Evolutionary conservation across 192 early-diverging fungal genomes (phyloP), one percentile per base, ranked within the genome.

Genomic region (Coemansia sp.): DNA sequence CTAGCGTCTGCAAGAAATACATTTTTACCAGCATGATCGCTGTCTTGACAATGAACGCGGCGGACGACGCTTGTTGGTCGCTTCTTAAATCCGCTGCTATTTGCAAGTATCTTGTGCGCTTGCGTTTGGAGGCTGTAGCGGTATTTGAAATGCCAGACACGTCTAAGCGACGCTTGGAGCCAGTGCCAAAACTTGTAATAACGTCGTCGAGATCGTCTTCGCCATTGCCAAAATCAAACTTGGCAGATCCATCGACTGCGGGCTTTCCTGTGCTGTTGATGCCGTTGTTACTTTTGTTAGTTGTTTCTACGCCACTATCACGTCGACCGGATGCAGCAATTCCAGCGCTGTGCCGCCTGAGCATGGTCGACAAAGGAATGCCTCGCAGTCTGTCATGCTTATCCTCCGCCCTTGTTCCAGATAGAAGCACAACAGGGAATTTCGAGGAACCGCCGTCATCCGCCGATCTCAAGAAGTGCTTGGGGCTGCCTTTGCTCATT

Each of bases 21-120:
- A 67, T 60, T 20, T 81, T 81, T 35, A 53, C 58, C 14, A 81
- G 64, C 16, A 81, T 61, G 53, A 76, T 49, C 10, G 66, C 74
- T 8, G 78, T 81, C 24, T 76, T 81, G 14, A 63, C 49, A n/a
- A 61, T 69, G 44, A 81, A 81, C 16, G 58, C 35, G n/a, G 30
- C 16, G 36, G 30, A 58, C 36, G 49, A 6, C 18, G 16, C n/a
- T 14, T 48, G 2, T 35, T 18, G 36, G 48, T 39, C 20, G 58
- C 24, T 12, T 24, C 20, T 24, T 6, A 30, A 12, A 6, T 16
- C 23, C n/a, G n/a, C n/a, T 52, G 49, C 6, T 14, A 21, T 6
- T 52, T 52, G 21, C 5, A 24, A 6, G 49, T 52, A 52, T 24
- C 23, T 52, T 21, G 49, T 20, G 0, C 49, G 49, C 49, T 52